Base-by-base conservation (phyloP, 2,329 filamentous ascomycete species). In the Sporothrix globosa region DNA sequence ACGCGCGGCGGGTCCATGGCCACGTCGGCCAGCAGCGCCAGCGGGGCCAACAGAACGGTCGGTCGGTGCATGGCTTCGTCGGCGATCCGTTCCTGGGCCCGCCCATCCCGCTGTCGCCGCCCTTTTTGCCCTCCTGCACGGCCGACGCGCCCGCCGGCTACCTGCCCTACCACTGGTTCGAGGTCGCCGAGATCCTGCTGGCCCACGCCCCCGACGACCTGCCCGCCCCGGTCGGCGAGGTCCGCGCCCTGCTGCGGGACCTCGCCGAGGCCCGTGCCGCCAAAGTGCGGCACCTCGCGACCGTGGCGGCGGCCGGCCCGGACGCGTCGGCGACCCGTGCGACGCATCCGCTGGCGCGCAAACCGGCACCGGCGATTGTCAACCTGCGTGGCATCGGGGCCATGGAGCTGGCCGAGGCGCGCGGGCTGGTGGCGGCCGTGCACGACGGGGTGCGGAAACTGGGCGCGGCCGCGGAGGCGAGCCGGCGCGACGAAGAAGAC, bases 161-260 rank as follows among this genome's bases (percentile, higher is more conserved):
- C 17, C 83, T 99, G 44, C 96, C 96, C 0, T 98, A 97, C 78
- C 95, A 98, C 82, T 99, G 95, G 94, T 86, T 97, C 54, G 96
- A 98, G 81, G 82, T 98, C 10, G 90, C 91, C 21, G 93, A 97
- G 80, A 89, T 96, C 78, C 83, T 99, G 60, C 86, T 99, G 2
- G 91, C 94, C 61, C 91, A 92, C 69, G 94, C 94, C 4, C 86
- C 88, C 34, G 94, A 97, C 79, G 94, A 97, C 78, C 86, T 98
- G 66, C 86, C 77, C 76, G 87, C 48, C 84, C 72, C 91, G 0
- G 85, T 92, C 2, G 90, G 93, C 74, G 88, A 90, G 74, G 90
- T 96, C 9, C 84, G 94, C 7, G 87, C 91, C 34, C 78, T 97
- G 71, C 79, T 97, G 72, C 84, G 94, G 68, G 94, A 97, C 77